Conservation (phyloP, 2,329 filamentous ascomycete genomes). For the Cladophialophora exuberans region DNA sequence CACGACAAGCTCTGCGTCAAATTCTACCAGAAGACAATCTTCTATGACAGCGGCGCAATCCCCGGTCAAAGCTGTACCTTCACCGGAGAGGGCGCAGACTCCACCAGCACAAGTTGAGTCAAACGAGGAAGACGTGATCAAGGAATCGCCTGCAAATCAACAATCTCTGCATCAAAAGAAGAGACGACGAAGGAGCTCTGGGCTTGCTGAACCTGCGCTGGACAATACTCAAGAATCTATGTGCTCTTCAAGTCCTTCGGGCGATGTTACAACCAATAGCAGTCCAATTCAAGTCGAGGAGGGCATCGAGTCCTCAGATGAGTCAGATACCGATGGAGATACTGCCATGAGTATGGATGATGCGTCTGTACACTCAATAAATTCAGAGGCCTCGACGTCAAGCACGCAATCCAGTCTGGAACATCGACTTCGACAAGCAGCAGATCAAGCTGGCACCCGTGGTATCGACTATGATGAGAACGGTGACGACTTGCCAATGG, state of each 20-base stretch:
- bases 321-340: constrained; percentile 67
- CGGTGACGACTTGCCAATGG: constrained; percentile 78
- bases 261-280: constrained; percentile 42
- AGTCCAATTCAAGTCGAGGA: constrained; percentile 49
- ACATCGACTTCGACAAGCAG: constrained; percentile 74
- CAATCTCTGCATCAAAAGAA: constrained; percentile 61
- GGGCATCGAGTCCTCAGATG: constrained; percentile 54
- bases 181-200: constrained; percentile 65
- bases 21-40: constrained; percentile 75
- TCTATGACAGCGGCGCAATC: constrained; percentile 50
- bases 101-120: constrained; percentile 67
- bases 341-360: constrained; percentile 85
- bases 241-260: constrained; percentile 71
- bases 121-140: constrained; percentile 59
- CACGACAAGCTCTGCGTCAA: constrained; percentile 73
- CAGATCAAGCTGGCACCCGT: constrained; percentile 74
- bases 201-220: constrained; percentile 51
- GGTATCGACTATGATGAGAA: constrained; percentile 62
- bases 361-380: constrained; percentile 69
- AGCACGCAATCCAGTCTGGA: constrained; percentile 74
- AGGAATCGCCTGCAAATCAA: constrained; percentile 67
- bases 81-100: constrained; percentile 47
- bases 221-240: constrained; percentile 54
- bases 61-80: constrained; percentile 15
- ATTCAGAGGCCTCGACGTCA: constrained; percentile 61